Percentiles rank a stretch among this genome's conserved stretches.
Evolutionary conservation across 2,329 filamentous ascomycete species (phyloP).

Genomic region (Apiospora arundinis): DNA sequence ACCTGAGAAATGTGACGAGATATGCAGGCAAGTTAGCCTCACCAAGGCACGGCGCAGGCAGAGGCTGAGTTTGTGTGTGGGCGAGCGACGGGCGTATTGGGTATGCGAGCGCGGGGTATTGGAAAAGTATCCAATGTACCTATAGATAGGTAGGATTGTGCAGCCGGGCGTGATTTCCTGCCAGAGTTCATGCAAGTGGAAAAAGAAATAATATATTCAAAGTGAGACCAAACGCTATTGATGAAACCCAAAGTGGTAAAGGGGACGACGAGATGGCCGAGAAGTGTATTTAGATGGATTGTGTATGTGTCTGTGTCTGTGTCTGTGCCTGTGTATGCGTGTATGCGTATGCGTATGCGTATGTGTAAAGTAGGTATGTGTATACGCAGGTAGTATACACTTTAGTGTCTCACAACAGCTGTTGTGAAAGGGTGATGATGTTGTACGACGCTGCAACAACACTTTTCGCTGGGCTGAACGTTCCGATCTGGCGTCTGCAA

Average conservation of each 20-base stretch:
- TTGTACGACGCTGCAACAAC: background rate
- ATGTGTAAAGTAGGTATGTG: too few species aligned
- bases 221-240: conserved; percentile 6
- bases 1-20: conserved; percentile 17
- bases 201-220: background rate
- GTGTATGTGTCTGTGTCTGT: background rate
- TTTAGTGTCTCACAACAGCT: conserved; percentile 5
- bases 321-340: too few species aligned
- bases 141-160: background rate
- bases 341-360: background rate
- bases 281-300: background rate
- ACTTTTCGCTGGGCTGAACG: background rate
- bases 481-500: conserved; percentile 4
- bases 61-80: conserved; percentile 1
- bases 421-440: background rate
- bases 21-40: conserved; percentile 28
- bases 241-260: background rate
- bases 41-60: conserved; percentile 29
- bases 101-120: conserved; percentile 10
- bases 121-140: background rate
- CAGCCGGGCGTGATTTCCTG: background rate
- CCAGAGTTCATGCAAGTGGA: conserved; percentile 8
- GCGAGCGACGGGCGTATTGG: conserved; percentile 5
- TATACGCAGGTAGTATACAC: background rate
- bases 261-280: background rate